Conservation (phyloP, 805 yeast genomes). For the Kuraishia capsulata region DNA sequence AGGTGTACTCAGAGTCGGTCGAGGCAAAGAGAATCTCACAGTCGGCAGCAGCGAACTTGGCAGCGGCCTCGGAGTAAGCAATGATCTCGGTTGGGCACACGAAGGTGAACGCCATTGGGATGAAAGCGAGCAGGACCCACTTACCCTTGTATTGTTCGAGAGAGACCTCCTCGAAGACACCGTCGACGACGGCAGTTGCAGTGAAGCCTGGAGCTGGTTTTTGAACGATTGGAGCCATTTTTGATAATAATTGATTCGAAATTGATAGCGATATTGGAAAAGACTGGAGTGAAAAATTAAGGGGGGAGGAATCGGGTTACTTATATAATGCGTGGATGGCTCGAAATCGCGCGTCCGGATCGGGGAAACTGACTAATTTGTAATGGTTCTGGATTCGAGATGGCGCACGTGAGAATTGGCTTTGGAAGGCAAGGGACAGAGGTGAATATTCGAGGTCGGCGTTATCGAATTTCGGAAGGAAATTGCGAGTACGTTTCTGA, state of each 20-base stretch:
- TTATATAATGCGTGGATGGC: not conserved
- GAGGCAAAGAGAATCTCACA: slow-evolving; percentile 92
- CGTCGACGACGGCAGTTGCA: slow-evolving; percentile 96
- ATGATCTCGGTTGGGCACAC: slow-evolving; percentile 99
- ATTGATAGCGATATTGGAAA: no score
- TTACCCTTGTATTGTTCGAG: slow-evolving; percentile 95
- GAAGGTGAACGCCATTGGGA: slow-evolving; percentile 98
- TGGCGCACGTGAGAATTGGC: no score
- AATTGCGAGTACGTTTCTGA: no score
- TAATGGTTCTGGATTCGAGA: no score
- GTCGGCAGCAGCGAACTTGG: slow-evolving; percentile 80
- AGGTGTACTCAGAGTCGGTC: slow-evolving; percentile 96
- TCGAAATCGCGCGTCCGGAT: no score
- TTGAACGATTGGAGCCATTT: slow-evolving; percentile 86
- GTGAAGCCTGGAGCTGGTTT: slow-evolving; percentile 95
- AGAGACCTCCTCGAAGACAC: slow-evolving; percentile 89
- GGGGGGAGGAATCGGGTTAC: no score
- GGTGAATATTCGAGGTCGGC: no score
- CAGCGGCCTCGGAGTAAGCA: slow-evolving; percentile 94
- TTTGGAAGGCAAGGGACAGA: no score
- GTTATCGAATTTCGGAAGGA: no score
- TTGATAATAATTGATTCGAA: no score
- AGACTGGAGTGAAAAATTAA: no score
- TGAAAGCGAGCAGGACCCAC: slow-evolving; percentile 94
- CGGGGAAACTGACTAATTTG: no score